phyloP scores from a whole-genome alignment of 306 rosid species.

The Cyamopsis tetragonoloba region DNA sequence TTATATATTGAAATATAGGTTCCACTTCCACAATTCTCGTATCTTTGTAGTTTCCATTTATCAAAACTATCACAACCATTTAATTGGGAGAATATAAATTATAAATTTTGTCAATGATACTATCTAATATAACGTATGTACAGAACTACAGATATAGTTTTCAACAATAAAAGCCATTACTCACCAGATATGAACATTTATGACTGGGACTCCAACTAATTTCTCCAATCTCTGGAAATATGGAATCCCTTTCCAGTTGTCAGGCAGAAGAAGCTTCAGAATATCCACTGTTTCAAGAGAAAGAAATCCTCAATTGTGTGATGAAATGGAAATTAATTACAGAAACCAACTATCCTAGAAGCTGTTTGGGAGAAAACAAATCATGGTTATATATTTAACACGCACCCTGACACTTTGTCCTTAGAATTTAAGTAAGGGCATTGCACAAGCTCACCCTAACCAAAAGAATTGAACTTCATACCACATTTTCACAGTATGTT shows the following conservation, averaged over 20 bases:
- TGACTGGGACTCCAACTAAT: slow-evolving; percentile 93
- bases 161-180: slow-evolving; percentile 29
- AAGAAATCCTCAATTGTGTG: slow-evolving; percentile 11
- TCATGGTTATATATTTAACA: too few species aligned
- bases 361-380: too few species aligned
- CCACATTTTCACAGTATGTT: too few species aligned
- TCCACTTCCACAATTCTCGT: background rate
- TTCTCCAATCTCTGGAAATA: slow-evolving; percentile 91
- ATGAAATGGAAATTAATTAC: slow-evolving; percentile 24
- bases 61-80: slow-evolving; percentile 12
- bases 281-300: slow-evolving; percentile 65
- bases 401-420: too few species aligned
- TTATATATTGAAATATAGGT: slow-evolving; percentile 11
- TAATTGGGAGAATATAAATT: slow-evolving; percentile 1
- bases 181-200: slow-evolving; percentile 94
- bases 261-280: slow-evolving; percentile 83
- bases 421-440: too few species aligned
- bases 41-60: slow-evolving; percentile 1
- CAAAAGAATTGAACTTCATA: too few species aligned
- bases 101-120: background rate
- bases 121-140: slow-evolving; percentile 4
- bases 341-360: too few species aligned
- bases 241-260: slow-evolving; percentile 83
- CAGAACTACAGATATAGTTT: background rate
- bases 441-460: too few species aligned